Evolutionary conservation across 345 rosid genomes (phyloP).

Genomic region (Brassica incana): DNA sequence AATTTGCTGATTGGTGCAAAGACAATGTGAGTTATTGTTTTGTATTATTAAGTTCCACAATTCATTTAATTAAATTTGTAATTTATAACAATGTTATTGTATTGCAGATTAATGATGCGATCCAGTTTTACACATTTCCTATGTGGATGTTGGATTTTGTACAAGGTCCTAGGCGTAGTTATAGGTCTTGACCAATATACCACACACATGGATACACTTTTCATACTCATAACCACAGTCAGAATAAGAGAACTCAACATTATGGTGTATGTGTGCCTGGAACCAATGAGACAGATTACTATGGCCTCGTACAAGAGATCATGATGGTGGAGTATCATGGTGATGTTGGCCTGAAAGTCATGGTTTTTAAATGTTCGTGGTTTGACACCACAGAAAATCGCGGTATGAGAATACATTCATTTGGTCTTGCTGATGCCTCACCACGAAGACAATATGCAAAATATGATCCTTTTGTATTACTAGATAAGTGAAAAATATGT

Average conservation of each 20-base stretch:
- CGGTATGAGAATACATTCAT: not conserved
- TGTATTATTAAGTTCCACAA: no score
- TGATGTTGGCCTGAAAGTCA: not conserved
- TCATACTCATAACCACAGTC: not conserved
- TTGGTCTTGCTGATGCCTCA: not conserved
- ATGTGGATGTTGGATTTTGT: not conserved
- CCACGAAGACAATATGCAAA: not conserved
- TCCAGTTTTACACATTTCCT: not conserved
- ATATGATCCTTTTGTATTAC: not conserved
- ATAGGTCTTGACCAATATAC: not conserved
- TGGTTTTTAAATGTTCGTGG: not conserved
- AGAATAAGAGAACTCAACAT: not conserved
- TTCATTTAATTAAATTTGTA: not conserved
- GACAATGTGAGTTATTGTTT: not conserved
- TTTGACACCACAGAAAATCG: not conserved
- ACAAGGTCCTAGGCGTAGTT: not conserved
- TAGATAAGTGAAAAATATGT: no score
- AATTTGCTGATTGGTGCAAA: not conserved
- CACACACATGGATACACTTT: not conserved
- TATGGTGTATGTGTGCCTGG: not conserved
- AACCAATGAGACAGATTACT: not conserved
- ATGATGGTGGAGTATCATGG: not conserved
- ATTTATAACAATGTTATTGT: not conserved
- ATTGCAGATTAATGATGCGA: not conserved
- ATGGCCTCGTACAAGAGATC: not conserved